These are phyloP conservation scores for Talaromyces sp. DNA, from an alignment of 2,329 filamentous ascomycete species.

Conservation along the genomic window DNA sequence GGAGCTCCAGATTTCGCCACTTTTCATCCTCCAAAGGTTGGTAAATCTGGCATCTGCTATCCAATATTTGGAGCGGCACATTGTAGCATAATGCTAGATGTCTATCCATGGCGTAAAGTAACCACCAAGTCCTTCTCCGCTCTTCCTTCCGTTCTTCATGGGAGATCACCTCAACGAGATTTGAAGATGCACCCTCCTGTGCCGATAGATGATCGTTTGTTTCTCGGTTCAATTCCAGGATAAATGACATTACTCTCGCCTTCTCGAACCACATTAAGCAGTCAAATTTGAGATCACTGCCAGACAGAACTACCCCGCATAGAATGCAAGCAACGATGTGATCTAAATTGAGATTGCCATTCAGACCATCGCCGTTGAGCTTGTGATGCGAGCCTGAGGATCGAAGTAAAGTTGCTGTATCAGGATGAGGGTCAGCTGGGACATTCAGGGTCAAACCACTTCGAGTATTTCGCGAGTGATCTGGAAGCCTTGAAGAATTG, in stretches of 20 bases:
- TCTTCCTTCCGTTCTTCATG: conserved; percentile 1
- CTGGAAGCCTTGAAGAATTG: neutral
- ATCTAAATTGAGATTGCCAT: neutral
- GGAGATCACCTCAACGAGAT: neutral
- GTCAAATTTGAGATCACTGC: conserved; percentile 5
- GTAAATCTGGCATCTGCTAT: conserved; percentile 3
- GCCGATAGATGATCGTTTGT: neutral
- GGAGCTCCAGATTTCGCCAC: neutral
- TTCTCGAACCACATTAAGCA: conserved; percentile 8
- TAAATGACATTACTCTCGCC: conserved; percentile 2
- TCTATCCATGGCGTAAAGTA: conserved; percentile 10
- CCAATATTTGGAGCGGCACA: neutral
- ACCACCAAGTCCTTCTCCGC: conserved; percentile 1
- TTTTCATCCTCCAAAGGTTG: neutral
- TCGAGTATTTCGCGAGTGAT: neutral
- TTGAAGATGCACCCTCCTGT: neutral
- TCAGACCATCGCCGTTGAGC: neutral
- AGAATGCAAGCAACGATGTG: conserved; percentile 5
- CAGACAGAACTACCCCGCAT: conserved; percentile 1
- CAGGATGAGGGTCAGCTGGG: neutral
- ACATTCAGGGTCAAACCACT: too few species aligned
- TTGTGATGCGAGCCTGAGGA: neutral
- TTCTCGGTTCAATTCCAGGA: conserved; percentile 5
- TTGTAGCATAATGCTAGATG: conserved; percentile 6
- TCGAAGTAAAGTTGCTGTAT: neutral